These are phyloP conservation scores for Fomitopsis serialis DNA, from an alignment of 768 basidiomycete genomes.

Conservation along the genomic window DNA sequence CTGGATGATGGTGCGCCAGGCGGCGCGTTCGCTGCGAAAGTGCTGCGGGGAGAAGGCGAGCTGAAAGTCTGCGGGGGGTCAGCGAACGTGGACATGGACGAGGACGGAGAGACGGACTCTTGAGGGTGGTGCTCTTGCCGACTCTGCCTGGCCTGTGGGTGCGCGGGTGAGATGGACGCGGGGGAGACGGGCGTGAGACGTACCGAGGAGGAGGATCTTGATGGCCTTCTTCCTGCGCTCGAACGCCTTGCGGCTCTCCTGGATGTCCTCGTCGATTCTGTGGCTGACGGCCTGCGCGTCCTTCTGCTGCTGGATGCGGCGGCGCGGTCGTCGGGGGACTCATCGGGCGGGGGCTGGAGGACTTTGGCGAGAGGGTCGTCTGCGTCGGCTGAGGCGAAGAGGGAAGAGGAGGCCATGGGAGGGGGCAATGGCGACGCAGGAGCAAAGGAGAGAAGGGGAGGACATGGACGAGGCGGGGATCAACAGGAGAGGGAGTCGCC, in stretches of 20 bases:
- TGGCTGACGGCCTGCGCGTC: conserved; percentile 40
- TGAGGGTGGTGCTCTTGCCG: conserved; percentile 44
- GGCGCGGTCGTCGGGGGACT: conserved; percentile 32
- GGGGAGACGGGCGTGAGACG: conserved; percentile 2
- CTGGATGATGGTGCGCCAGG: conserved; percentile 64
- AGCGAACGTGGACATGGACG: background rate
- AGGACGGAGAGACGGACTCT: conserved; percentile 14
- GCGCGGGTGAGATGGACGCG: background rate
- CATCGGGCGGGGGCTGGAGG: conserved; percentile 29
- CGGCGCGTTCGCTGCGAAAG: conserved; percentile 49
- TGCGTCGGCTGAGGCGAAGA: conserved; percentile 6
- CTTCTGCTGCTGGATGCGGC: conserved; percentile 29
- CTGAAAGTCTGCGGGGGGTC: conserved; percentile 50
- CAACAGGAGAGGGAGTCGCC: background rate
- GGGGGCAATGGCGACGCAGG: background rate
- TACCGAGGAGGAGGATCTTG: conserved; percentile 54
- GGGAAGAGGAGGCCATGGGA: background rate
- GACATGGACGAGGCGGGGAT: background rate
- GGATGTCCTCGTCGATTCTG: conserved; percentile 44
- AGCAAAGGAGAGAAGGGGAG: background rate
- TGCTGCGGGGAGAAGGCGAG: conserved; percentile 57
- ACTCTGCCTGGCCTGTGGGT: conserved; percentile 53
- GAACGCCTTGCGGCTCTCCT: conserved; percentile 37
- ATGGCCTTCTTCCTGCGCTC: conserved; percentile 47
- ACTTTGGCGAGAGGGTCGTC: conserved; percentile 29